phyloP scores from a whole-genome alignment of 495 filamentous ascomycete species.

The Penicillium daleae region DNA sequence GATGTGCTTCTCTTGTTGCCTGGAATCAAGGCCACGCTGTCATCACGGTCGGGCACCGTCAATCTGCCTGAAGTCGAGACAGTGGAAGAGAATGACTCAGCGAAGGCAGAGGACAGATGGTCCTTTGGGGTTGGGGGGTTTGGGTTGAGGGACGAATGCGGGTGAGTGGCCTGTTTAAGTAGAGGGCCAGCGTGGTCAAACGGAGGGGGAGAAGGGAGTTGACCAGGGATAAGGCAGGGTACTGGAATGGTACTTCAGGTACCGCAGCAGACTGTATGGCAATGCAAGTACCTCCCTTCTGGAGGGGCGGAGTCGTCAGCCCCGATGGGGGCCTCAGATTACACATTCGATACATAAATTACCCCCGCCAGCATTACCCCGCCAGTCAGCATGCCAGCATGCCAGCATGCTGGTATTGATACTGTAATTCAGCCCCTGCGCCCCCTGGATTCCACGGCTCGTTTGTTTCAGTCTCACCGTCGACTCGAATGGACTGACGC shows the following conservation, averaged over 20 bases:
- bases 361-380: not conserved
- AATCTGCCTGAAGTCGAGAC: conserved; percentile 20
- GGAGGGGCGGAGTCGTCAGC: conserved; percentile 13
- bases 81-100: conserved; percentile 30
- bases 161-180: conserved; percentile 37
- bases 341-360: not conserved
- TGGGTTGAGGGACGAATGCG: conserved; percentile 15
- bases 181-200: conserved; percentile 54
- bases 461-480: not conserved
- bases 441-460: conserved; percentile 33
- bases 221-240: not conserved
- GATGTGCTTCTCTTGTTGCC: conserved; percentile 2
- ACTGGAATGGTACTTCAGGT: not conserved
- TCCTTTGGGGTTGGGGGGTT: conserved; percentile 15
- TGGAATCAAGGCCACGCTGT: conserved; percentile 41
- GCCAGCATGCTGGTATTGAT: not conserved
- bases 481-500: not conserved
- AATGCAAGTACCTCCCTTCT: not conserved
- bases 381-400: not conserved
- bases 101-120: conserved; percentile 43
- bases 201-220: not conserved
- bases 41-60: conserved; percentile 41
- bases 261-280: not conserved
- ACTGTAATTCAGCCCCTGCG: conserved; percentile 19
- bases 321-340: not conserved